A percentile compares a stretch with the other conserved stretches of the same genome.
Conservation (phyloP, 768 basidiomycete species). For the Psilocybe cubensis region DNA sequence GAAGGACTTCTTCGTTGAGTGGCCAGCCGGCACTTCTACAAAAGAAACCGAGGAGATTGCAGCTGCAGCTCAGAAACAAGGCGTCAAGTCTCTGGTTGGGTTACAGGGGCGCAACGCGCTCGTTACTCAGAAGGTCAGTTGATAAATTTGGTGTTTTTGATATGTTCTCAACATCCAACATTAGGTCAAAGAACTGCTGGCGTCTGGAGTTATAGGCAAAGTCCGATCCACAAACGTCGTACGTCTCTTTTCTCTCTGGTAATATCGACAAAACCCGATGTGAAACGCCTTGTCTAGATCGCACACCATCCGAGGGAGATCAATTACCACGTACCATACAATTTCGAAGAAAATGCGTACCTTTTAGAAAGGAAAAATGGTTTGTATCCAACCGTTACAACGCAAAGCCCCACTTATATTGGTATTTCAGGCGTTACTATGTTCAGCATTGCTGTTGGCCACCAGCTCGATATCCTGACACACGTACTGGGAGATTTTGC, state of each 20-base stretch:
- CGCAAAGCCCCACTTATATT: not conserved
- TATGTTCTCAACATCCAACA: not conserved
- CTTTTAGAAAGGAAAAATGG: slow-evolving; percentile 1
- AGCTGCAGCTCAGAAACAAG: slow-evolving; percentile 30
- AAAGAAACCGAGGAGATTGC: slow-evolving; percentile 38
- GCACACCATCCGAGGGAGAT: not conserved
- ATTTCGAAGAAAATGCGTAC: not conserved
- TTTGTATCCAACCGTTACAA: not conserved
- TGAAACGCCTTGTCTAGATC: no score
- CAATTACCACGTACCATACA: not conserved
- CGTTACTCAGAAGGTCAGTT: slow-evolving; percentile 30
- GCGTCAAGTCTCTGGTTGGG: slow-evolving; percentile 37
- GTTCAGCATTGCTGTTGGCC: slow-evolving; percentile 21
- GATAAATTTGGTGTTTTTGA: not conserved
- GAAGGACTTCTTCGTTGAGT: slow-evolving; percentile 44
- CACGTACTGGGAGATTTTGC: slow-evolving; percentile 34
- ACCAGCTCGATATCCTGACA: slow-evolving; percentile 31
- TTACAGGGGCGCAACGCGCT: not conserved
- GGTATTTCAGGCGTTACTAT: not conserved
- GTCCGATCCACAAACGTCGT: slow-evolving; percentile 4
- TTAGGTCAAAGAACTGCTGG: slow-evolving; percentile 5
- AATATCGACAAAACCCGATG: not conserved
- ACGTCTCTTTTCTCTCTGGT: not conserved
- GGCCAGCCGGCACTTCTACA: slow-evolving; percentile 36
- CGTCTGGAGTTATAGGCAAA: slow-evolving; percentile 2